Conservation (phyloP, 768 basidiomycete genomes). For the Auricularia auricula-judae region DNA sequence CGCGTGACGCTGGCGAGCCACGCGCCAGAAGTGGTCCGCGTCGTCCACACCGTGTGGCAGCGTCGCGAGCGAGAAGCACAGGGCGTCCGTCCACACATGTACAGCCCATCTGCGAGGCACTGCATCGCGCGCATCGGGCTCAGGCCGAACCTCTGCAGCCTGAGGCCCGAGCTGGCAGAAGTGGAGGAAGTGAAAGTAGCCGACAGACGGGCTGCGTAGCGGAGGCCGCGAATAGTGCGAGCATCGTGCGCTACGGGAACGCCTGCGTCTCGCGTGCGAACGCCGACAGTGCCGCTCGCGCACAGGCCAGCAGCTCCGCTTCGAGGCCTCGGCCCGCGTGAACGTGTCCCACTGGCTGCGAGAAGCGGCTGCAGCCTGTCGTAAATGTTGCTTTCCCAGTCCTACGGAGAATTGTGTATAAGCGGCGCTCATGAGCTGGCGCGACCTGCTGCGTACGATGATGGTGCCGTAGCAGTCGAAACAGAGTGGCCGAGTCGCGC, state of each 20-base stretch:
- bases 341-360: slow-evolving; percentile 24
- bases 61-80: slow-evolving; percentile 78
- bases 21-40: slow-evolving; percentile 46
- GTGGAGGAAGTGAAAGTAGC: no score
- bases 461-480: slow-evolving; percentile 76
- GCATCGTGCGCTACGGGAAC: slow-evolving; percentile 70
- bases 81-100: slow-evolving; percentile 69
- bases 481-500: slow-evolving; percentile 27
- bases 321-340: slow-evolving; percentile 46
- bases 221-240: slow-evolving; percentile 65
- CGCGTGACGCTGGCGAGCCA: slow-evolving; percentile 91
- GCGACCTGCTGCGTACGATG: slow-evolving; percentile 26
- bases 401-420: slow-evolving; percentile 20
- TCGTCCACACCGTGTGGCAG: slow-evolving; percentile 37
- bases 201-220: slow-evolving; percentile 59
- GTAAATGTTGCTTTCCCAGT: slow-evolving; percentile 67
- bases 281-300: slow-evolving; percentile 42
- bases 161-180: no score
- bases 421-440: background rate
- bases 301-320: slow-evolving; percentile 40
- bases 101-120: slow-evolving; percentile 87
- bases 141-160: no score
- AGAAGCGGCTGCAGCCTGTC: slow-evolving; percentile 43
- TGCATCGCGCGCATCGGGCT: slow-evolving; percentile 85
- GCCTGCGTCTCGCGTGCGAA: slow-evolving; percentile 69